Conservation (phyloP, 805 yeast species). For the Wickerhamomyces bovis region DNA sequence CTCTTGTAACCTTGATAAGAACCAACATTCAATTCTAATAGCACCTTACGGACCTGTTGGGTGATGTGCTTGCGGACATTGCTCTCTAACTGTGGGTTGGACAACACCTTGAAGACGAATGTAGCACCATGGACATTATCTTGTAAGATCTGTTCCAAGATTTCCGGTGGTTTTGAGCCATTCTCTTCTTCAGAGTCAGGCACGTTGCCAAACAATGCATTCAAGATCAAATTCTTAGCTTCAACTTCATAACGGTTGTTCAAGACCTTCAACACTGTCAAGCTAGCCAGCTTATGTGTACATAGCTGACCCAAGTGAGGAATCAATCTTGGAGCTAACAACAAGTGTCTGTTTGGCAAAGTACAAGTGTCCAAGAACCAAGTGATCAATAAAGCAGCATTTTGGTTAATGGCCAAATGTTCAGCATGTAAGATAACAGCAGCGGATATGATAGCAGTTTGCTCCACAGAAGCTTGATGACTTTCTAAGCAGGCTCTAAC, state of each 20-base stretch:
- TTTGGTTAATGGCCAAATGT: slow-evolving; percentile 72
- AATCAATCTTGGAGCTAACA: slow-evolving; percentile 56
- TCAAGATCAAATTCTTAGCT: slow-evolving; percentile 58
- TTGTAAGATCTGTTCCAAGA: slow-evolving; percentile 52
- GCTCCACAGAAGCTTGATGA: slow-evolving; percentile 58
- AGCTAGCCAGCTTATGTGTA: slow-evolving; percentile 77
- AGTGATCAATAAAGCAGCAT: slow-evolving; percentile 84
- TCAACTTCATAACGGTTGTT: slow-evolving; percentile 58
- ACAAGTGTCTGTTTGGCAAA: slow-evolving; percentile 55
- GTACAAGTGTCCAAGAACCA: slow-evolving; percentile 91
- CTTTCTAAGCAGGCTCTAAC: slow-evolving; percentile 89
- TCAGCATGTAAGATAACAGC: slow-evolving; percentile 74
- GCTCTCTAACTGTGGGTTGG: slow-evolving; percentile 61
- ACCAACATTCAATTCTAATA: slow-evolving; percentile 52
- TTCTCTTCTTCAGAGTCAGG: slow-evolving; percentile 12
- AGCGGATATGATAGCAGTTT: slow-evolving; percentile 65
- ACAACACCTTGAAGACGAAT: slow-evolving; percentile 72
- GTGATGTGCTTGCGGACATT: slow-evolving; percentile 52
- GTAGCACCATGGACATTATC: slow-evolving; percentile 70
- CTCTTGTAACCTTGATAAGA: slow-evolving; percentile 72
- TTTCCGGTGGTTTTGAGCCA: slow-evolving; percentile 33
- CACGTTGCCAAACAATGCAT: slow-evolving; percentile 56
- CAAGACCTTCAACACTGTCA: slow-evolving; percentile 74
- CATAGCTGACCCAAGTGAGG: slow-evolving; percentile 61
- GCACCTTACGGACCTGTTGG: slow-evolving; percentile 54